Base-by-base conservation (phyloP, 2,329 filamentous ascomycete genomes). In the Fusarium sambucinum region DNA sequence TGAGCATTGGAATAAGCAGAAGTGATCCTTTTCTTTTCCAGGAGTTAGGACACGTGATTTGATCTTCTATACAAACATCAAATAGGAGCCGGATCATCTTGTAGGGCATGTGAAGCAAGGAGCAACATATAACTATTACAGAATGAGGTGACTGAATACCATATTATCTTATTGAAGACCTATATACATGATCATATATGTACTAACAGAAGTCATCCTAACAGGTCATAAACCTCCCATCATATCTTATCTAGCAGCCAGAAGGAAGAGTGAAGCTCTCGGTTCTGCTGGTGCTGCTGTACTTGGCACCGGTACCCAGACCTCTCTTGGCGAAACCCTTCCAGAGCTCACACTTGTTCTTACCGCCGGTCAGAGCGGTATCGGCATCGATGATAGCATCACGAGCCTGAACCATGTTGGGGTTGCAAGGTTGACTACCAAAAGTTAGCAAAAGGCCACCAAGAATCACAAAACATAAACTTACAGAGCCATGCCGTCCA, bases 351-450 rank as follows among this genome's bases (percentile, higher is more conserved):
- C 86, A 87, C 14, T 70, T 60, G 74, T 88, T 87, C 13, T 70
- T 73, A 4, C 85, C 86, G 1, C 79, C 80, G 2, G 85, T 87
- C 11, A 88, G 77, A 6, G 80, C 80, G 33, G 75, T 75, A 71
- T 88, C 86, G 0, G 86, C 86, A 59, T 87, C 86, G 23, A 88
- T 70, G 66, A 88, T 87, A 19, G 85, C 85, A 56, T 87, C 81
- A 29, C 86, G 80, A 2, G 85, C 84, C 54, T 81, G 80, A 13
- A 86, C 76, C 57, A 88, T 84, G 52, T 80, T 85, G 29, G 86
- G 85, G 69, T 81, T 83, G 77, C 86, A 88, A 17, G 86, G 85
- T 78, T 87, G 86, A 55, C 70, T 73, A 11, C n/a, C 2, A 11
- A 2, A 14, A 0, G 46, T 72, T 44, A 72, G 69, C 2, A 13